phyloP scores from a whole-genome alignment of 1,284 basidiomycete species.

The Omphalotus olearius region DNA sequence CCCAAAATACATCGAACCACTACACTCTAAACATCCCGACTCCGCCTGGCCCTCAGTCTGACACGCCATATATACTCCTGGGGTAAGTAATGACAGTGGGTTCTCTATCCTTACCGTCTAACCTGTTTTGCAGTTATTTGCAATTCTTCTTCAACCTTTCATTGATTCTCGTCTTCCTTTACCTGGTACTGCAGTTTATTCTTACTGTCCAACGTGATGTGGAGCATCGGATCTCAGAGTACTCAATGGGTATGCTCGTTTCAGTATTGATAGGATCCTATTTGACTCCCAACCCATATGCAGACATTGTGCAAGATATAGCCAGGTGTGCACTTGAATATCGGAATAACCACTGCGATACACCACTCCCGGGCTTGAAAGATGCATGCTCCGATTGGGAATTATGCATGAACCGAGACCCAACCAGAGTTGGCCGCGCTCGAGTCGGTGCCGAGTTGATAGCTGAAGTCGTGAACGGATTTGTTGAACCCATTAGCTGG shows the following conservation, averaged over 20 bases:
- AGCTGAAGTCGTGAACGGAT: slow-evolving; percentile 93
- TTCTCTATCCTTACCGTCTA: slow-evolving; percentile 15
- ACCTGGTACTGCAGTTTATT: slow-evolving; percentile 82
- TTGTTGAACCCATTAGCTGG: slow-evolving; percentile 96
- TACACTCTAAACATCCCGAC: slow-evolving; percentile 77
- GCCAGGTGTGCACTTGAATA: slow-evolving; percentile 76
- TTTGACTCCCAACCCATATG: neutral
- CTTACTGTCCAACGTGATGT: slow-evolving; percentile 90
- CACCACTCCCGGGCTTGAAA: slow-evolving; percentile 80
- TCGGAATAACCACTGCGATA: slow-evolving; percentile 83
- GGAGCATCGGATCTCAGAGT: slow-evolving; percentile 82
- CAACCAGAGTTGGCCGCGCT: slow-evolving; percentile 83
- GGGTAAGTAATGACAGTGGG: slow-evolving; percentile 47
- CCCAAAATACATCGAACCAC: slow-evolving; percentile 66
- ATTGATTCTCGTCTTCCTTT: slow-evolving; percentile 81
- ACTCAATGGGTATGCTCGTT: slow-evolving; percentile 74
- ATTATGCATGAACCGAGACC: slow-evolving; percentile 94
- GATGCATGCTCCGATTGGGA: slow-evolving; percentile 87
- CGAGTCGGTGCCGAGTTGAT: slow-evolving; percentile 92
- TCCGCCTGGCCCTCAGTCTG: slow-evolving; percentile 47
- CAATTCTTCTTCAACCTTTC: slow-evolving; percentile 95
- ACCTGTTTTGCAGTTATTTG: slow-evolving; percentile 60
- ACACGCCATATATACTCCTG: slow-evolving; percentile 71
- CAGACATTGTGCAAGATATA: slow-evolving; percentile 89
- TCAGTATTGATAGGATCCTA: neutral